Base-by-base conservation (phyloP, 2,329 filamentous ascomycete species). In the Sarocladium kiliense region DNA sequence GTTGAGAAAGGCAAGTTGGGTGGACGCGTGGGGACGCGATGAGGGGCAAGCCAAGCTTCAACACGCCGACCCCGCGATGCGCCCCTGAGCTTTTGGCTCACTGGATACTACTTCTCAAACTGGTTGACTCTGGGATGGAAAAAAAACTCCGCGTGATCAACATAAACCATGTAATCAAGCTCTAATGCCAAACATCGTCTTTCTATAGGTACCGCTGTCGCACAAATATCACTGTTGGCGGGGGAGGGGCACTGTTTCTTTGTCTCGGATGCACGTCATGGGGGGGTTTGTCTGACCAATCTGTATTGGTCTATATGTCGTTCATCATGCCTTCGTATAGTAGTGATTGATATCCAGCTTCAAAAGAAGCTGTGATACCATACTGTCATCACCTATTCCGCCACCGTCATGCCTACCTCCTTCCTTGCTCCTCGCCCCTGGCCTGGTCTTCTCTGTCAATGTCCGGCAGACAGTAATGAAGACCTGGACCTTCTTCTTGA, bases 401-500 rank as follows among this genome's bases (percentile, higher is more conserved):
- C 70, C 65, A 10, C 19, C 39, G 9, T 25, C n/a, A 4, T 23
- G 36, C 23, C 11, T 37, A 34, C 64, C 7, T 60, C 53, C 51
- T 64, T 63, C 34, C 61, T 26, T 64, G 60, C 65, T 74, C 3
- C 60, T 56, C 10, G 11, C 26, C 16, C 47, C 47, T 56, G 68
- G 63, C 59, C 74, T 68, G 50, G 74, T 81, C 78, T 82, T 89
- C 66, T 85, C 89, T 41, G 77, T 84, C 64, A 88, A 75, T 1
- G 79, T 85, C 57, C 77, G 80, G 66, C 83, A 94, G 1, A 88
- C 89, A 49, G 76, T 86, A 56, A 94, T 77, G 62, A 96, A 94
- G 0, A 89, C 80, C 25, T 82, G 79, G 0, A 90, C 78, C 63
- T 91, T 90, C 66, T 85, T 88, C 64, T 78, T 80, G 63, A 95